Evolutionary conservation across 2,329 filamentous ascomycete genomes (phyloP), one percentile per base, ranked within the genome.

Genomic region (Teratosphaeriaceae sp.): DNA sequence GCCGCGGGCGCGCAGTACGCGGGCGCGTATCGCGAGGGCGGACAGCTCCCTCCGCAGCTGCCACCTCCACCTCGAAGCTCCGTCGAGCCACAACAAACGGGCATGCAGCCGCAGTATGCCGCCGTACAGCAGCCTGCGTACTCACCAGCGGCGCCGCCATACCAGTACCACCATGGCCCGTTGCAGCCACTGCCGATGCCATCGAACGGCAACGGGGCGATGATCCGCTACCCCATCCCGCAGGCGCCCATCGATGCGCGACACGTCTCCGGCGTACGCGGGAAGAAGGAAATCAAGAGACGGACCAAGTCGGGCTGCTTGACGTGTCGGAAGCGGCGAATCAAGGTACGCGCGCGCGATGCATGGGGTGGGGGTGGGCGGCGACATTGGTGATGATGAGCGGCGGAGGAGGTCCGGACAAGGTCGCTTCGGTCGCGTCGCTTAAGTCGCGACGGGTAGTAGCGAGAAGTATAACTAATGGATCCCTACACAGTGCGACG

Each of bases 211-310:
- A 46, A 37, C 53, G 51, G 16, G 47, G 51, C 47, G 40, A 45
- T 64, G 43, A 71, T 76, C 67, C 72, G 76, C 57, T 79, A 76
- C 59, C 70, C 75, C 46, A 62, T 80, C 31, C 73, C 78, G 49
- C 62, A 70, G 64, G 52, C 54, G 26, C 54, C 54, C 37, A 38
- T 58, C 29, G 66, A 71, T 65, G 52, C 72, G 59, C 70, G 74
- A 53, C 47, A 49, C 16, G 72, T 82, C 62, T 76, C 76, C 18
- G 76, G 78, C 46, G 77, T 76, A 37, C 71, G 80, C 55, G 79
- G 84, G 62, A 79, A 79, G 65, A 81, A 84, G 67, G 82, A 87
- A 66, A 84, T 86, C 62, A 86, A 86, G 69, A 74, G 82, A 53
- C 73, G 83, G 60, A 86, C 83, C 26, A 63, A 63, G 52, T 60